These are phyloP conservation scores for Xylaria venustula DNA, from an alignment of 495 filamentous ascomycete species.

Conservation along the genomic window DNA sequence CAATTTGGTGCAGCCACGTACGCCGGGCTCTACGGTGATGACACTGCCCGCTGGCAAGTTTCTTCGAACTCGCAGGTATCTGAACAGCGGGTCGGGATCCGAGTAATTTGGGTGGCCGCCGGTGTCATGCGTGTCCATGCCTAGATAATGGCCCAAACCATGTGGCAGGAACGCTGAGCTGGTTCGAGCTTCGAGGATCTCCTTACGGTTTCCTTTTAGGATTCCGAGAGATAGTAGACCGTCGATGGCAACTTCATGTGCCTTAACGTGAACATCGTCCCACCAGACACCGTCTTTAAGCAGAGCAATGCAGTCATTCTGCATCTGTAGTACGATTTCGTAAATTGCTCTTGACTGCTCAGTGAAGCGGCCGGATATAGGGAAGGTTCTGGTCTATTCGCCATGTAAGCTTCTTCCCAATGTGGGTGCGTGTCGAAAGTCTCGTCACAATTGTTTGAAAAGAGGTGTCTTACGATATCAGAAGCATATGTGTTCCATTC, in stretches of 20 bases:
- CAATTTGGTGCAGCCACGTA: conserved; percentile 38
- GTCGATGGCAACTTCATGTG: conserved; percentile 78
- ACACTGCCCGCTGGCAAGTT: conserved; percentile 71
- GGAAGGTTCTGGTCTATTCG: conserved; percentile 73
- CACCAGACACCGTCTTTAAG: conserved; percentile 76
- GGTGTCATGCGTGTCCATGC: conserved; percentile 93
- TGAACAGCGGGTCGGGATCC: conserved; percentile 81
- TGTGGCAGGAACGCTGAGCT: conserved; percentile 91
- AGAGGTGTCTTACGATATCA: conserved; percentile 58
- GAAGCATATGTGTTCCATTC: conserved; percentile 80
- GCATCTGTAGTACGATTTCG: conserved; percentile 84
- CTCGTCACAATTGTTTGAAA: neutral
- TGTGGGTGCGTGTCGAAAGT: no score
- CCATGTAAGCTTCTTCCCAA: no score
- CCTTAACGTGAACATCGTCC: conserved; percentile 78
- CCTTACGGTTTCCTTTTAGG: conserved; percentile 63
- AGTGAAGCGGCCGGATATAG: conserved; percentile 73
- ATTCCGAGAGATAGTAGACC: conserved; percentile 77
- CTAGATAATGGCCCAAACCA: conserved; percentile 86
- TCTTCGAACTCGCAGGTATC: conserved; percentile 80
- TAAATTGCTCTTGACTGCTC: conserved; percentile 75
- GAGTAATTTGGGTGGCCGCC: conserved; percentile 84
- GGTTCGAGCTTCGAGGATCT: conserved; percentile 70
- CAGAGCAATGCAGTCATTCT: conserved; percentile 67
- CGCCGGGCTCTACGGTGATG: conserved; percentile 87